These are phyloP conservation scores for Rosa rugosa DNA, from an alignment of 306 rosid species.

Conservation along the genomic window DNA sequence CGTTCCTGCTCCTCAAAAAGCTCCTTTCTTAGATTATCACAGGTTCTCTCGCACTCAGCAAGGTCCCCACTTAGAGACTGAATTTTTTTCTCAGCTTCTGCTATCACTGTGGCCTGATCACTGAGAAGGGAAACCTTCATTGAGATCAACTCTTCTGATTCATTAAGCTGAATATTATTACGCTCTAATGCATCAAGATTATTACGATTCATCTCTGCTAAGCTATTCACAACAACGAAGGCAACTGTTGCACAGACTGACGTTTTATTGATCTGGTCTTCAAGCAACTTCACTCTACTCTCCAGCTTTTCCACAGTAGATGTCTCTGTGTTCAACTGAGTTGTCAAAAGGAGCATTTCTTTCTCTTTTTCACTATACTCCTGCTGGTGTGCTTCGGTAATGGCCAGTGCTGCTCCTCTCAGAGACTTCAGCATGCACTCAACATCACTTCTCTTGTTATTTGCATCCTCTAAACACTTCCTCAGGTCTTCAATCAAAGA, in stretches of 20 bases:
- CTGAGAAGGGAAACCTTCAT: constrained; percentile 53
- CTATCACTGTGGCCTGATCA: constrained; percentile 51
- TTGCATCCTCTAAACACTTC: constrained; percentile 81
- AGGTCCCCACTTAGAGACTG: constrained; percentile 33
- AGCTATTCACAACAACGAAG: constrained; percentile 64
- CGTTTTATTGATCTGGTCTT: constrained; percentile 46
- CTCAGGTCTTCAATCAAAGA: constrained; percentile 71
- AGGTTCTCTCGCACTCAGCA: constrained; percentile 49
- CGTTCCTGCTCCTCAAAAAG: constrained; percentile 60
- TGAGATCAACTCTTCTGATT: constrained; percentile 46
- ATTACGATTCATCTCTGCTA: constrained; percentile 60
- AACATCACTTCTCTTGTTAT: constrained; percentile 74
- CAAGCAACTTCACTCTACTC: constrained; percentile 50
- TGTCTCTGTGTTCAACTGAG: constrained; percentile 48
- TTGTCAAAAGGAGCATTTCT: constrained; percentile 51
- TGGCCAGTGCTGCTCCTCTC: constrained; percentile 75
- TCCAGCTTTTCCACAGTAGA: constrained; percentile 43
- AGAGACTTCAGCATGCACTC: constrained; percentile 89
- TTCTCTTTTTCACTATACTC: constrained; percentile 62
- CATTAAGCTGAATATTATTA: constrained; percentile 46
- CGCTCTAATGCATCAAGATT: constrained; percentile 46
- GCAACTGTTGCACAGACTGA: constrained; percentile 78
- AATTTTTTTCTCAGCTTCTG: constrained; percentile 50
- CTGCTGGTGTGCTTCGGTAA: constrained; percentile 84
- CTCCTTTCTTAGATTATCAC: constrained; percentile 46